These are phyloP conservation scores for Pichia nanzhaoensis DNA, from an alignment of 805 yeast species.

Conservation along the genomic window DNA sequence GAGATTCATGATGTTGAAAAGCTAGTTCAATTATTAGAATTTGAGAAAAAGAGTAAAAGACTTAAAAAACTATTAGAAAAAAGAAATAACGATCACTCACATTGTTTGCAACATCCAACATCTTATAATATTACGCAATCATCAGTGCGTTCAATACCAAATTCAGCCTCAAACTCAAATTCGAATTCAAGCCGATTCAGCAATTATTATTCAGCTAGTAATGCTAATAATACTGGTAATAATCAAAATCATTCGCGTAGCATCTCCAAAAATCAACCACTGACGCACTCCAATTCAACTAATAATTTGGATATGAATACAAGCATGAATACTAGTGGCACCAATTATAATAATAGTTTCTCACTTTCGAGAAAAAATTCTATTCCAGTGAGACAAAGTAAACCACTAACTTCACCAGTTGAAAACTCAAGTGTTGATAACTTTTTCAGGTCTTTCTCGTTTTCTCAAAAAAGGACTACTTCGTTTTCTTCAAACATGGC, in stretches of 20 bases:
- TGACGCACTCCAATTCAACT: not conserved
- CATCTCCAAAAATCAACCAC: slow-evolving; percentile 3
- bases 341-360: not conserved
- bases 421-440: slow-evolving; percentile 30
- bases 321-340: not conserved
- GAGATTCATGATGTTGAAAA: slow-evolving; percentile 49
- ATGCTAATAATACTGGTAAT: not conserved
- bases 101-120: slow-evolving; percentile 1
- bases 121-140: not conserved
- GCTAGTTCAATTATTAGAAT: slow-evolving; percentile 39
- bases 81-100: slow-evolving; percentile 18
- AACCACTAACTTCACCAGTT: slow-evolving; percentile 43
- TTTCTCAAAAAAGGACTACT: slow-evolving; percentile 22
- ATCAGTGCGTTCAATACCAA: not conserved
- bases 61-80: slow-evolving; percentile 17
- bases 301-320: not conserved
- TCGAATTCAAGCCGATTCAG: not conserved
- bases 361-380: slow-evolving; percentile 12
- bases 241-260: slow-evolving; percentile 1
- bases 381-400: slow-evolving; percentile 37
- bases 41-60: slow-evolving; percentile 26
- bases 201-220: not conserved
- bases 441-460: slow-evolving; percentile 32
- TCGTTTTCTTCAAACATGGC: slow-evolving; percentile 15
- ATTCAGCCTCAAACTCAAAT: not conserved